Base-by-base conservation (phyloP, 2,329 filamentous ascomycete genomes). In the Aspergillus tamarii region DNA sequence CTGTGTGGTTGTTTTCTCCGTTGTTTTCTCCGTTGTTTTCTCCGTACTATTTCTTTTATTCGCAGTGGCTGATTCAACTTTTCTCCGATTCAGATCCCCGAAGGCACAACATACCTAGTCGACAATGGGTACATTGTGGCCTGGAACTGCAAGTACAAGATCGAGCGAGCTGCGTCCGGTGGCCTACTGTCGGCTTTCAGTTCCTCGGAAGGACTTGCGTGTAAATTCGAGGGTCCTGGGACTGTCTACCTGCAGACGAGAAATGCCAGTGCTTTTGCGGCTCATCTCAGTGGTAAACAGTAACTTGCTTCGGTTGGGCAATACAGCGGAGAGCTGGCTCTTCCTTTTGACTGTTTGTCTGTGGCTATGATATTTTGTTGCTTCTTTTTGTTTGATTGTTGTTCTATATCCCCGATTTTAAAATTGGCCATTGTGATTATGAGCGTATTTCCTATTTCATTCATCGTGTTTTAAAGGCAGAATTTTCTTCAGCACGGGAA, bases 121-220 rank as follows among this genome's bases (percentile, higher is more conserved):
- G 93, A 97, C 73, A 97, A 97, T 72, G 93, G 93, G 3, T 93
- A 98, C 70, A 84, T 98, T 1, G 93, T 98, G 0, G 94, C 95
- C 0, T 99, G 95, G 95, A 97, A 97, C 76, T 94, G 91, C 74
- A 93, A 96, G 74, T 99, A 98, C 73, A 85, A 92, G 5, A 88
- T 99, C 66, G 93, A 97, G 80, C 89, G 95, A 19, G 91, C 96
- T 4, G 89, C 94, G 0, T 95, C 91, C 3, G 95, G 95, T 2
- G 95, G 95, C 43, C 89, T 99, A 67, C 90, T 99, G n/a, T 94
- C 92, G n/a, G 89, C 90, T 11, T 78, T 97, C 26, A 88, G 89
- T 32, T 89, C 92, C 0, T 91, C 86, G 0, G 95, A 99, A 79
- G 95, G 95, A 0, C 82, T 98, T 41, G 94, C 97, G 4, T 99